A percentile compares a stretch with the other conserved stretches of the same genome.
Conservation (phyloP, 1,284 basidiomycete species). For the Polyporus tsugae region DNA sequence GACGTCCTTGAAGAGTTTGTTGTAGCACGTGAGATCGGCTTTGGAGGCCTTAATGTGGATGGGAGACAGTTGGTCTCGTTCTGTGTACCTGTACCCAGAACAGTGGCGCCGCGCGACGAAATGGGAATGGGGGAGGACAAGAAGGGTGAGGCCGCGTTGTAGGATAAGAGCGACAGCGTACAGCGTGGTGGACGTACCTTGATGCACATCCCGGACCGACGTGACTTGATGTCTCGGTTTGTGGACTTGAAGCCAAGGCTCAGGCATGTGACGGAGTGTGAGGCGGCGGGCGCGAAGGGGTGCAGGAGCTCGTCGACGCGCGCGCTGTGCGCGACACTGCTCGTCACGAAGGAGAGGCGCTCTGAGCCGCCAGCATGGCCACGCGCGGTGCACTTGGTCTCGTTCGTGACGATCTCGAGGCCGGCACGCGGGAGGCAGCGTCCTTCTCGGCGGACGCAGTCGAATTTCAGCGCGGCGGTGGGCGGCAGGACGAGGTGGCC, state of each 20-base stretch:
- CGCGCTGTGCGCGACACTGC: not conserved
- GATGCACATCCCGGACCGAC: too few species aligned
- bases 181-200: too few species aligned
- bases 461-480: not conserved
- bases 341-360: not conserved
- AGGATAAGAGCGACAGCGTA: too few species aligned
- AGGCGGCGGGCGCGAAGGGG: conserved; percentile 6
- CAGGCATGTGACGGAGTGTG: conserved; percentile 1
- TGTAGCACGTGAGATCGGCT: conserved; percentile 75
- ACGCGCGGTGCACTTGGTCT: not conserved
- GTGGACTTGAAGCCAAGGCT: conserved; percentile 2
- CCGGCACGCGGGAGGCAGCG: not conserved
- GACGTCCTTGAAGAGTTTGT: conserved; percentile 78
- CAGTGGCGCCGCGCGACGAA: not conserved
- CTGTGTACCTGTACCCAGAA: not conserved
- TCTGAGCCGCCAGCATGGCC: not conserved
- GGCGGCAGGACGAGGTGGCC: conserved; percentile 5
- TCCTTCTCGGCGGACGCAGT: not conserved
- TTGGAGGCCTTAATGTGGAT: conserved; percentile 77
- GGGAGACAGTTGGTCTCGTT: not conserved
- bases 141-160: too few species aligned
- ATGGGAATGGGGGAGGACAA: not conserved
- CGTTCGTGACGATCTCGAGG: not conserved
- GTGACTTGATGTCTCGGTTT: too few species aligned
- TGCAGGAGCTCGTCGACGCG: conserved; percentile 2